Percentiles rank a stretch among this genome's conserved stretches.
Evolutionary conservation across 805 yeast species (phyloP).

Genomic region (Metahyphopichia silvanorum): DNA sequence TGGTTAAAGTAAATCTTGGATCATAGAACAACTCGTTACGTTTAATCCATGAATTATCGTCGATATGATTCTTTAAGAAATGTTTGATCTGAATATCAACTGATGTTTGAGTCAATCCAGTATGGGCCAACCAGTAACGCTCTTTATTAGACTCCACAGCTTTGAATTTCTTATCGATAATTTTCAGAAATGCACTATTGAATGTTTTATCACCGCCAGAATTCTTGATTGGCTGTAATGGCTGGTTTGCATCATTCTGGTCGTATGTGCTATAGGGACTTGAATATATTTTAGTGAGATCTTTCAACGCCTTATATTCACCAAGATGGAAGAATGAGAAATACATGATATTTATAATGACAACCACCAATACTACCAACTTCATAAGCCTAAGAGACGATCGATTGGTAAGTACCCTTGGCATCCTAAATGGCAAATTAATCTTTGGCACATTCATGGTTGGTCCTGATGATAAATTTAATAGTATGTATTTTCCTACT

Average conservation of each 20-base stretch:
- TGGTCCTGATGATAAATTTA: too few species aligned
- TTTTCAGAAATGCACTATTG: too few species aligned
- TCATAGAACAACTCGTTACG: slow-evolving; percentile 36
- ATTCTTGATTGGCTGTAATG: slow-evolving; percentile 2
- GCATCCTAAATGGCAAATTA: slow-evolving; percentile 4
- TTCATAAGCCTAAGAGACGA: slow-evolving; percentile 1
- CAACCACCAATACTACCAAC: slow-evolving; percentile 1
- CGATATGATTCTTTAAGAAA: slow-evolving; percentile 7
- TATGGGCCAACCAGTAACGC: slow-evolving; percentile 21
- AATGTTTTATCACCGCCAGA: neutral
- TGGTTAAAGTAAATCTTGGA: slow-evolving; percentile 54
- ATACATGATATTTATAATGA: slow-evolving; percentile 1
- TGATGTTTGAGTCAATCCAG: slow-evolving; percentile 15
- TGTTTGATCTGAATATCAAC: slow-evolving; percentile 8
- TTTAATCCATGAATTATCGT: slow-evolving; percentile 16
- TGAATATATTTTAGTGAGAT: slow-evolving; percentile 2
- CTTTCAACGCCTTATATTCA: slow-evolving; percentile 2
- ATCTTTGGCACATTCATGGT: slow-evolving; percentile 4
- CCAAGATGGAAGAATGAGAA: slow-evolving; percentile 1
- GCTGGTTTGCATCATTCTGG: neutral
- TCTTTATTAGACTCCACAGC: slow-evolving; percentile 12
- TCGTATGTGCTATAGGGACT: neutral
- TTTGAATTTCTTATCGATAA: slow-evolving; percentile 7
- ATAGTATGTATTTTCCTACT: too few species aligned
- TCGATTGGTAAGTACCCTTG: neutral